Evolutionary conservation across 805 yeast species (phyloP), one percentile per base, ranked within the genome.

Genomic region (Saccharomycopsis microspora): DNA sequence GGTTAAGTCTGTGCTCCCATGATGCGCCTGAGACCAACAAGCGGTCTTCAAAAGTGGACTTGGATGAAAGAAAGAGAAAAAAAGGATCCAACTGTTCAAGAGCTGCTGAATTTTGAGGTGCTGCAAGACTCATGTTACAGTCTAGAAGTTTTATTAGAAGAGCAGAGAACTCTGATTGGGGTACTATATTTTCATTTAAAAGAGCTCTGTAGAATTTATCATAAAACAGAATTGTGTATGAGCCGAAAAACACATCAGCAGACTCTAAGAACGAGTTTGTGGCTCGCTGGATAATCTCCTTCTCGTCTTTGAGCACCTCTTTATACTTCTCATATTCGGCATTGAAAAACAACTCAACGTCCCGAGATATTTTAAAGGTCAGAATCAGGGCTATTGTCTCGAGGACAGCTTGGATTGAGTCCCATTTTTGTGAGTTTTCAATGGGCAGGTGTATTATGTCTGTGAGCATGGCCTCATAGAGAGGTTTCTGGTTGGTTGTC

Each of bases 61-160:
- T 19, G 19, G 19, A 19, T 19, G 19, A 19, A 19, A 19, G 19
- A 19, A 19, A 19, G 19, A 19, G 19, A 19, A 19, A 19, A 19
- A 19, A 19, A 19, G 19, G 19, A 19, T 19, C 19, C 19, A 19
- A 19, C 19, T 19, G 19, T 19, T 19, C 19, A 19, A 19, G 19
- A 19, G 19, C 19, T 19, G 19, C 19, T 19, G 19, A 19, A 19
- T 19, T 19, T 19, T 19, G 19, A 19, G 19, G 19, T 10, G 45
- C 9, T 28, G 39, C 45, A 11, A 43, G 38, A 6, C 28, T 33
- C 4, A 49, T 46, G 32, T 49, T 49, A 41, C 53, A 43, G n/a
- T 46, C 33, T 29, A 49, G 35, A 3, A 45, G 32, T 19, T 37
- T 39, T 30, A n/a, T 34, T 9, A 41, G 36, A 6, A 45, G 19